Percentiles rank a stretch among this genome's conserved stretches.
Conservation (phyloP, 192 early-diverging fungal species). For the Gigaspora rosea region DNA sequence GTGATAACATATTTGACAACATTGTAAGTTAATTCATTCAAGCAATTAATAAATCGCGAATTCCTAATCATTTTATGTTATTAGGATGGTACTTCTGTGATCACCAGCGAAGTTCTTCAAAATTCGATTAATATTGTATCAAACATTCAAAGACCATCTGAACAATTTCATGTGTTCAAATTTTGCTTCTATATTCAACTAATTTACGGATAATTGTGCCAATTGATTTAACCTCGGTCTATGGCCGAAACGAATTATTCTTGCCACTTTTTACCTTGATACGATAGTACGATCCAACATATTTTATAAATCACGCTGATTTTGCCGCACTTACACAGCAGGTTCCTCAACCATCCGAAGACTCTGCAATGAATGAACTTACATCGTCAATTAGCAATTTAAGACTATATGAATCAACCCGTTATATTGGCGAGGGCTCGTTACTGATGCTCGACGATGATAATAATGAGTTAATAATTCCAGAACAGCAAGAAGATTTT, state of each 20-base stretch:
- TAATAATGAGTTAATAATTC: constrained; percentile 13
- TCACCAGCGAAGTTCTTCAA: background rate
- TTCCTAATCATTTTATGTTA: background rate
- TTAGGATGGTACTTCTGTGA: background rate
- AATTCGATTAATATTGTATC: constrained; percentile 1
- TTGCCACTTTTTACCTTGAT: background rate
- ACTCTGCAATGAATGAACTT: constrained; percentile 5
- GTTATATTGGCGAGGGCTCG: constrained; percentile 26
- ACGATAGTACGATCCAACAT: constrained; percentile 27
- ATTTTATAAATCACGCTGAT: constrained; percentile 20
- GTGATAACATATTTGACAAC: no score
- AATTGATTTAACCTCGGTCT: no score
- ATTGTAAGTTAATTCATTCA: background rate
- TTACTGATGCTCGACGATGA: constrained; percentile 19
- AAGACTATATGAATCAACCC: constrained; percentile 18
- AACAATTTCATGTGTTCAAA: background rate
- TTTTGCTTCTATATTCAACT: background rate
- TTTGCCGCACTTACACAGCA: background rate
- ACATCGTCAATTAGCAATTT: background rate
- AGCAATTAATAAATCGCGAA: no score
- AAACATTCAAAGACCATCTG: background rate
- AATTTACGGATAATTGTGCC: no score
- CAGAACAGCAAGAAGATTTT: constrained; percentile 4
- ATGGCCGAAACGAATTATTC: no score
- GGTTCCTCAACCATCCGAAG: background rate